phyloP scores from a whole-genome alignment of 768 basidiomycete genomes.

The Gloeopeniophorella convolvens region DNA sequence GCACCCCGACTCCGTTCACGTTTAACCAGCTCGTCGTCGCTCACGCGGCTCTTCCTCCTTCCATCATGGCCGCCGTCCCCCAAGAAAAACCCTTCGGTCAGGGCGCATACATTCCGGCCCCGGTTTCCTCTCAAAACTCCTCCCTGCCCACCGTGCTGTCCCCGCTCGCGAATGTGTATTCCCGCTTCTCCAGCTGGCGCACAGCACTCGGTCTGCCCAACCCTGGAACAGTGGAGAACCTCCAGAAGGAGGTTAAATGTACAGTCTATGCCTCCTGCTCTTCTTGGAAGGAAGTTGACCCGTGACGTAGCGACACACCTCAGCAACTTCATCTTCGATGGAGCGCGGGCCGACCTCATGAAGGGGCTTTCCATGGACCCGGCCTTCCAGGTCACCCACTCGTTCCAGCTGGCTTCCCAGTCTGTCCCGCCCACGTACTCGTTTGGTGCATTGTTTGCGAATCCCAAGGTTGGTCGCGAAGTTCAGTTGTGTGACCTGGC shows the following conservation, averaged over 20 bases:
- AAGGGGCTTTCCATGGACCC: conserved; percentile 91
- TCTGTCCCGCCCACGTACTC: conserved; percentile 84
- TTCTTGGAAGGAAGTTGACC: not conserved
- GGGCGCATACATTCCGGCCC: conserved; percentile 1
- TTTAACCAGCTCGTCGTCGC: conserved; percentile 1
- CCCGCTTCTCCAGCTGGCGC: conserved; percentile 77
- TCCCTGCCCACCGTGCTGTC: conserved; percentile 23
- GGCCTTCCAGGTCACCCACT: conserved; percentile 97
- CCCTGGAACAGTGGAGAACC: conserved; percentile 90
- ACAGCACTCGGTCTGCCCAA: conserved; percentile 74
- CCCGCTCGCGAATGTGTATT: conserved; percentile 62
- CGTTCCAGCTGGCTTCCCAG: conserved; percentile 86
- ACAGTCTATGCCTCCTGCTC: conserved; percentile 24
- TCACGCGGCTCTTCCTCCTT: not conserved
- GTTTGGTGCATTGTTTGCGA: conserved; percentile 91
- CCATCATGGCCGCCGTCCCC: conserved; percentile 11
- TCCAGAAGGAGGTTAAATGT: conserved; percentile 93
- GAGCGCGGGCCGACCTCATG: conserved; percentile 91
- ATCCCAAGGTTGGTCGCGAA: conserved; percentile 52
- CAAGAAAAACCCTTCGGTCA: conserved; percentile 6
- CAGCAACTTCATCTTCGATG: conserved; percentile 95
- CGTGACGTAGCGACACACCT: conserved; percentile 68
- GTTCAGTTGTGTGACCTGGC: not conserved
- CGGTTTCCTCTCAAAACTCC: conserved; percentile 7
- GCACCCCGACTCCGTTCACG: not conserved